These are phyloP conservation scores for Endocalyx cinctus DNA, from an alignment of 2,329 filamentous ascomycete genomes.

Conservation along the genomic window DNA sequence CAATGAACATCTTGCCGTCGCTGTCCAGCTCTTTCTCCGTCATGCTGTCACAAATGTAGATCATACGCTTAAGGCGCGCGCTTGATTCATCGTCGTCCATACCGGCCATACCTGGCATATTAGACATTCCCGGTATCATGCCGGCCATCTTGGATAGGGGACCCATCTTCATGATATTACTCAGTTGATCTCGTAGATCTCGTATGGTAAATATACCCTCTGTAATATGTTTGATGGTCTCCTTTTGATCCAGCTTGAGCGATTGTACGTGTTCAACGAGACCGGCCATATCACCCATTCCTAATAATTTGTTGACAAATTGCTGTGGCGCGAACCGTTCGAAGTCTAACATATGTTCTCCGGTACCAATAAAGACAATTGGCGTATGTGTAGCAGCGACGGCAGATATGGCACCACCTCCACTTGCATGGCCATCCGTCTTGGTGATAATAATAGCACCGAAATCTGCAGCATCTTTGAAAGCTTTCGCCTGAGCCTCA, in stretches of 20 bases:
- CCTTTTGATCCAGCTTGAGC: constrained; percentile 93
- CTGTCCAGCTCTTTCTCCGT: constrained; percentile 92
- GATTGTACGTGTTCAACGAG: constrained; percentile 95
- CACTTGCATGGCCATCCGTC: constrained; percentile 91
- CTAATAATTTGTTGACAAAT: constrained; percentile 88
- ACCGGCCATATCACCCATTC: constrained; percentile 96
- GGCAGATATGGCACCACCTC: constrained; percentile 94
- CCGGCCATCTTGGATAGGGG: constrained; percentile 95
- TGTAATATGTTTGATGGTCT: constrained; percentile 98
- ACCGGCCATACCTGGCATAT: constrained; percentile 73
- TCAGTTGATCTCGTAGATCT: constrained; percentile 89
- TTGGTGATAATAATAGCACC: constrained; percentile 99
- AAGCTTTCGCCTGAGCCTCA: constrained; percentile 89
- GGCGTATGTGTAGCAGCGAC: constrained; percentile 95
- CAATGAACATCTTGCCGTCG: constrained; percentile 89
- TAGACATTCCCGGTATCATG: constrained; percentile 94
- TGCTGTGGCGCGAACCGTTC: constrained; percentile 90
- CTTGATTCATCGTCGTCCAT: constrained; percentile 98
- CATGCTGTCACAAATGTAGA: constrained; percentile 99
- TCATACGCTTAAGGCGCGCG: constrained; percentile 92
- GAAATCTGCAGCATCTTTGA: constrained; percentile 96
- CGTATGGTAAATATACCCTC: constrained; percentile 95
- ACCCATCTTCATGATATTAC: constrained; percentile 99
- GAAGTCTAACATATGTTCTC: constrained; percentile 93
- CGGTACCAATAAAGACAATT: constrained; percentile 96